These are phyloP conservation scores for Solanum sejunctum DNA, from an alignment of 257 asterid species.

Conservation along the genomic window DNA sequence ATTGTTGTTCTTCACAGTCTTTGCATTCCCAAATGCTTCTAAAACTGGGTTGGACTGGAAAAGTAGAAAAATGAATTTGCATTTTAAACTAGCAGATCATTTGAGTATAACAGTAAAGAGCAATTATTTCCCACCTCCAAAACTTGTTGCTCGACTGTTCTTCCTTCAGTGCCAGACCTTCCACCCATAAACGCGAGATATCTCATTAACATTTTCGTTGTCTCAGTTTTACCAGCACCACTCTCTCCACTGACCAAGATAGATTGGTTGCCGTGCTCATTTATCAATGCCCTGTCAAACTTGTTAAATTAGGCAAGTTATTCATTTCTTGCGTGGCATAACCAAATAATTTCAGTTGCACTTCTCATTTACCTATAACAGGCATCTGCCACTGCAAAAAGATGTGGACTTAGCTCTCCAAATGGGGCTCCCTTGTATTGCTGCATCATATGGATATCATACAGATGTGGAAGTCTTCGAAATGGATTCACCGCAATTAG, in stretches of 20 bases:
- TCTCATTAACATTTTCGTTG: constrained; percentile 93
- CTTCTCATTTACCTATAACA: constrained; percentile 52
- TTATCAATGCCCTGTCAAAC: constrained; percentile 56
- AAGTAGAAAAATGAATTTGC: constrained; percentile 4
- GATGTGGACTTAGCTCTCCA: constrained; percentile 97
- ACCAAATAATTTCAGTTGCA: background rate
- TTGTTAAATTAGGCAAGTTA: background rate
- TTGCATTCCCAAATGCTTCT: constrained; percentile 97
- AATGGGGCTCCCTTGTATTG: constrained; percentile 91
- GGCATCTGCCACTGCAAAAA: constrained; percentile 89
- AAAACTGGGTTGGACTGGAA: constrained; percentile 89
- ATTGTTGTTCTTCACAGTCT: constrained; percentile 86
- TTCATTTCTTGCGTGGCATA: background rate
- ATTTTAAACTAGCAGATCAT: background rate
- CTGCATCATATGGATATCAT: constrained; percentile 87
- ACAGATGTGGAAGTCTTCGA: constrained; percentile 80
- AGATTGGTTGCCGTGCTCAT: constrained; percentile 89
- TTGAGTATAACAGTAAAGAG: background rate
- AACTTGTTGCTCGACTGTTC: constrained; percentile 97
- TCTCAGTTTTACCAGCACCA: constrained; percentile 96
- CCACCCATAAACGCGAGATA: constrained; percentile 99
- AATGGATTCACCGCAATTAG: constrained; percentile 94
- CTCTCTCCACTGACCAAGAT: constrained; percentile 97
- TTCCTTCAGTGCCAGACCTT: constrained; percentile 73
- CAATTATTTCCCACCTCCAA: constrained; percentile 53